Percentiles rank a stretch among this genome's conserved stretches.
These are phyloP conservation scores for Dendrobium officinale DNA, from an alignment of 106 monocot species.

Conservation along the genomic window DNA sequence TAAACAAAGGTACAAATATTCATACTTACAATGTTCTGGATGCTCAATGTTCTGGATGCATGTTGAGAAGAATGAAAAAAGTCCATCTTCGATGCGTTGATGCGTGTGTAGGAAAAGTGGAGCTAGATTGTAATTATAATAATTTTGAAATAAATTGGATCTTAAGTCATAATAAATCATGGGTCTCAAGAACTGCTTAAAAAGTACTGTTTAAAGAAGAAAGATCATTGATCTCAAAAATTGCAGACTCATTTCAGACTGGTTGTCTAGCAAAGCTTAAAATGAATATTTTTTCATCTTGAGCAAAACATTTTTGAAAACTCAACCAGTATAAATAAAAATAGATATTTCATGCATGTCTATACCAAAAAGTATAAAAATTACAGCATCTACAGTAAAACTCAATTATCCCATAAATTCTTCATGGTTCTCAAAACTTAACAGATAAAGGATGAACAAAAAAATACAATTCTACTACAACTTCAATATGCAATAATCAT, in stretches of 20 bases:
- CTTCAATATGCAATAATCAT: background rate
- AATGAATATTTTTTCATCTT: background rate
- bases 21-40: conserved; percentile 6
- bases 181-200: background rate
- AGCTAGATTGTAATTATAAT: background rate
- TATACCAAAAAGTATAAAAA: background rate
- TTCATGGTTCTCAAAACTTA: background rate
- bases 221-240: background rate
- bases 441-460: background rate
- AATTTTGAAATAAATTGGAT: background rate
- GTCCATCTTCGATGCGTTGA: background rate
- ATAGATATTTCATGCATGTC: background rate
- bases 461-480: background rate
- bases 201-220: background rate
- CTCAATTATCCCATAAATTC: background rate
- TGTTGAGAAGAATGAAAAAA: conserved; percentile 1
- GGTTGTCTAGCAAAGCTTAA: background rate
- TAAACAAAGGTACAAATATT: conserved; percentile 6
- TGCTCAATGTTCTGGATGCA: background rate
- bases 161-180: background rate
- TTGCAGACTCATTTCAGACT: background rate
- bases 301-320: background rate
- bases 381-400: background rate
- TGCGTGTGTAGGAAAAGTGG: background rate
- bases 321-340: background rate